A percentile compares a stretch with the other conserved stretches of the same genome.
Evolutionary conservation across 2,329 filamentous ascomycete genomes (phyloP).

Genomic region (Septoria linicola): DNA sequence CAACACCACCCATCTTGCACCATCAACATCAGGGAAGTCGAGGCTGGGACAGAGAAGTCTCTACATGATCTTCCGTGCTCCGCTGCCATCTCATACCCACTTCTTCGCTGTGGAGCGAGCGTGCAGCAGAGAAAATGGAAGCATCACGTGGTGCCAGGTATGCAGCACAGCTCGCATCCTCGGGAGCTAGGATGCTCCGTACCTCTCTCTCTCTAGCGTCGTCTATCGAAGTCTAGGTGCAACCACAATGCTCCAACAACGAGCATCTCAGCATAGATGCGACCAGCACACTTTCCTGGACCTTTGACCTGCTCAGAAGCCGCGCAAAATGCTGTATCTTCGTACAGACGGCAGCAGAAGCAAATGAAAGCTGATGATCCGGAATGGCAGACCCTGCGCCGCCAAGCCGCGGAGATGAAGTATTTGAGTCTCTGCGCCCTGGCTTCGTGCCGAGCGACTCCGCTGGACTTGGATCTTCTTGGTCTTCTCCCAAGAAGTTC

Average conservation of each 20-base stretch:
- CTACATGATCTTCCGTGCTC: no score
- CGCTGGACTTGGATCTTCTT: slow-evolving; percentile 11
- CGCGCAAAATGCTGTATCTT: no score
- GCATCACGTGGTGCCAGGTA: not conserved
- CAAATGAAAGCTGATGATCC: not conserved
- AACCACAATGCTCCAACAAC: not conserved
- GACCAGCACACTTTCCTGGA: not conserved
- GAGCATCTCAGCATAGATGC: not conserved
- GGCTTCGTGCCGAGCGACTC: slow-evolving; percentile 7
- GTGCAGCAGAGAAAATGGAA: no score
- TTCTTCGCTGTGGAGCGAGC: no score
- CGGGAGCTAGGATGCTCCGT: slow-evolving; percentile 13
- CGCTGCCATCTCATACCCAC: not conserved
- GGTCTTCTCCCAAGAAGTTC: slow-evolving; percentile 12
- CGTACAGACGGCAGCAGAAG: not conserved
- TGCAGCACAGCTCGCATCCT: not conserved
- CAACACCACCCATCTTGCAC: not conserved
- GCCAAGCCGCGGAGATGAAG: slow-evolving; percentile 15
- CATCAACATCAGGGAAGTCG: no score
- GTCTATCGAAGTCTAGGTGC: not conserved
- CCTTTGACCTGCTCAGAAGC: no score
- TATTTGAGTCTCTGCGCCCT: not conserved
- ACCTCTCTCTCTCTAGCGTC: slow-evolving; percentile 4
- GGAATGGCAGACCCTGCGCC: not conserved
- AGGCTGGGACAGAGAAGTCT: no score